A percentile compares a stretch with the other conserved stretches of the same genome.
These are phyloP conservation scores for Cladophialophora exuberans DNA, from an alignment of 2,329 filamentous ascomycete species.

Conservation along the genomic window DNA sequence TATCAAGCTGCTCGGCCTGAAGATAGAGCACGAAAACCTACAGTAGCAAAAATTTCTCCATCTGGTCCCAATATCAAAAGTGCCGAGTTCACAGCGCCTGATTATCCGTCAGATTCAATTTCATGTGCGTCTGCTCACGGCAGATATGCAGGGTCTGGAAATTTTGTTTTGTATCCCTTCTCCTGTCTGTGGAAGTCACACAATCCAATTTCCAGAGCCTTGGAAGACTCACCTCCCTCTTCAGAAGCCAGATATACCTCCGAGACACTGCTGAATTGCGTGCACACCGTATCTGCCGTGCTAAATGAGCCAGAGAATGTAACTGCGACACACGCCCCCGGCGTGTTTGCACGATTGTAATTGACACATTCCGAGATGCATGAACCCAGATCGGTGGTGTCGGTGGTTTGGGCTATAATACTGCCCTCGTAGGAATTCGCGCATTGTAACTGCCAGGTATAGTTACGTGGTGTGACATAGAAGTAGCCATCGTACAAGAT, in stretches of 20 bases:
- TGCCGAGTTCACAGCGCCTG: conserved; percentile 26
- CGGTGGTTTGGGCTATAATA: conserved; percentile 7
- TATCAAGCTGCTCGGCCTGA: background rate
- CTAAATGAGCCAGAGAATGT: conserved; percentile 21
- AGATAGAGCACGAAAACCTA: background rate
- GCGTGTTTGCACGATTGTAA: conserved; percentile 18
- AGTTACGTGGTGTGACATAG: conserved; percentile 23
- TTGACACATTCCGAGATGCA: conserved; percentile 24
- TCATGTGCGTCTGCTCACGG: background rate
- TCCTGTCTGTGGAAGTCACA: no score
- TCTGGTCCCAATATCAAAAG: conserved; percentile 24
- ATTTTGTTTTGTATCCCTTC: no score
- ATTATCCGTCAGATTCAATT: conserved; percentile 2
- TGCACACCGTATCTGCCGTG: conserved; percentile 19
- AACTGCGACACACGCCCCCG: conserved; percentile 21
- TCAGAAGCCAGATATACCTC: conserved; percentile 18
- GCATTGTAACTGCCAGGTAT: conserved; percentile 30
- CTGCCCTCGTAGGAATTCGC: conserved; percentile 21
- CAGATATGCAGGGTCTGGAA: background rate
- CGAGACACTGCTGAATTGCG: conserved; percentile 20
- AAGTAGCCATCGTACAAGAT: conserved; percentile 26
- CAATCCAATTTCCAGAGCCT: background rate
- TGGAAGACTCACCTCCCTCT: conserved; percentile 23
- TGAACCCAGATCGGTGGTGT: conserved; percentile 14
- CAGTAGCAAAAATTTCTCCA: conserved; percentile 25